Evolutionary conservation across 2,329 filamentous ascomycete species (phyloP).

Genomic region (Leptographium radiaticola): DNA sequence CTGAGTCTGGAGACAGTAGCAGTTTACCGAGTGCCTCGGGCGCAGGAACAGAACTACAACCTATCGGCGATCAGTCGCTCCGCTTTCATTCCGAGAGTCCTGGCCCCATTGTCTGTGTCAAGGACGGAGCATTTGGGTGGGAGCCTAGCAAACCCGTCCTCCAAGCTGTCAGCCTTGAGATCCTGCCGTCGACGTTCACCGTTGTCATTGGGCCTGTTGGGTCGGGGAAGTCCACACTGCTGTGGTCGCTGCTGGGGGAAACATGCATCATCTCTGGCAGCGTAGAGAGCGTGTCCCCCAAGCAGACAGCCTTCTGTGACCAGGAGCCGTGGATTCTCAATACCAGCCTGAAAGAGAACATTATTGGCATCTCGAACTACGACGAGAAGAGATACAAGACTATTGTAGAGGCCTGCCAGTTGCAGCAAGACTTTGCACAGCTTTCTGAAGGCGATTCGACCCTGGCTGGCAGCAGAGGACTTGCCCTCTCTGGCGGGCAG

Average conservation of each 20-base stretch:
- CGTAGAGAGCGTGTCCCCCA: conserved; percentile 11
- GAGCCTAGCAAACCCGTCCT: conserved; percentile 12
- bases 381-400: conserved; percentile 17
- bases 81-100: background rate
- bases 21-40: background rate
- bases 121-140: background rate
- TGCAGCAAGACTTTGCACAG: conserved; percentile 14
- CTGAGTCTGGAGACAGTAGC: background rate
- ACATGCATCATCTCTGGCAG: conserved; percentile 13
- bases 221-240: conserved; percentile 27
- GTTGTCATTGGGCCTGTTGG: conserved; percentile 27
- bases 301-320: conserved; percentile 25
- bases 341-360: conserved; percentile 22
- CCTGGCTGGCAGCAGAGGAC: conserved; percentile 13
- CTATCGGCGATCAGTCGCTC: background rate
- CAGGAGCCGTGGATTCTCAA: conserved; percentile 31
- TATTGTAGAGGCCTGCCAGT: conserved; percentile 15
- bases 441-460: conserved; percentile 14
- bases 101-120: background rate
- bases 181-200: conserved; percentile 15
- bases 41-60: background rate
- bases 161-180: conserved; percentile 12
- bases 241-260: conserved; percentile 26
- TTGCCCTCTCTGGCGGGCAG: conserved; percentile 17
- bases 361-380: conserved; percentile 18